Percentiles rank a stretch among this genome's conserved stretches.
Conservation (phyloP, 73 alveolate species). For the Diophrys appendiculata region DNA sequence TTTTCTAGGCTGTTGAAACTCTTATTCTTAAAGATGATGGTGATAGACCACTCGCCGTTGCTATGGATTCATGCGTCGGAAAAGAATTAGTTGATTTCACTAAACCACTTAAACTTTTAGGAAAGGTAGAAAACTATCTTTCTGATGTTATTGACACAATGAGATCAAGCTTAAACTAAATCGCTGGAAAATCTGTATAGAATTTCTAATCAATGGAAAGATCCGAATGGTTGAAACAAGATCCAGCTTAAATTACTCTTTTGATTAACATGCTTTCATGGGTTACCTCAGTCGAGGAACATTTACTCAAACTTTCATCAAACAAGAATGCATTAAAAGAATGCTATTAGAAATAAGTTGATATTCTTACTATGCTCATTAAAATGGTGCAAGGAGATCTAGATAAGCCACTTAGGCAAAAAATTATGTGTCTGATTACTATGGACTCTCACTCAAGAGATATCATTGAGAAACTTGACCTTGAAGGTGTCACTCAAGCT, state of each 20-base stretch:
- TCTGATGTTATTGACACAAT: slow-evolving; percentile 93
- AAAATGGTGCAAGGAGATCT: slow-evolving; percentile 95
- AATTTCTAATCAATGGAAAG: slow-evolving; percentile 76
- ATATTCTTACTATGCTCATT: slow-evolving; percentile 84
- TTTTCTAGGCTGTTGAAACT: slow-evolving; percentile 97
- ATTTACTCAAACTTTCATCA: slow-evolving; percentile 66
- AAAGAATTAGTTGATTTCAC: slow-evolving; percentile 95
- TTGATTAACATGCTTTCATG: slow-evolving; percentile 89
- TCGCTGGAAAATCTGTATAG: slow-evolving; percentile 84
- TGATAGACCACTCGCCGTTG: slow-evolving; percentile 97
- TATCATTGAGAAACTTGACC: slow-evolving; percentile 88
- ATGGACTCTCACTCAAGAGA: slow-evolving; percentile 99
- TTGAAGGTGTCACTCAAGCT: slow-evolving; percentile 89
- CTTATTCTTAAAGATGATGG: slow-evolving; percentile 73
- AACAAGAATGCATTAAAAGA: slow-evolving; percentile 78
- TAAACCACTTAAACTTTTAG: slow-evolving; percentile 91
- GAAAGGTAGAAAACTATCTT: slow-evolving; percentile 97
- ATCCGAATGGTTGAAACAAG: slow-evolving; percentile 92
- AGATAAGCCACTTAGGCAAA: slow-evolving; percentile 87
- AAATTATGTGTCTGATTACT: slow-evolving; percentile 99
- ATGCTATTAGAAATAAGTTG: slow-evolving; percentile 80
- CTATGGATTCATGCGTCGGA: slow-evolving; percentile 99
- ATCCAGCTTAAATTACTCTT: slow-evolving; percentile 96
- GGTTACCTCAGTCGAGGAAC: slow-evolving; percentile 87
- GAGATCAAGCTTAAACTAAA: slow-evolving; percentile 88